Evolutionary conservation across 768 basidiomycete genomes (phyloP).

Genomic region (Mrakia hoshinonis): DNA sequence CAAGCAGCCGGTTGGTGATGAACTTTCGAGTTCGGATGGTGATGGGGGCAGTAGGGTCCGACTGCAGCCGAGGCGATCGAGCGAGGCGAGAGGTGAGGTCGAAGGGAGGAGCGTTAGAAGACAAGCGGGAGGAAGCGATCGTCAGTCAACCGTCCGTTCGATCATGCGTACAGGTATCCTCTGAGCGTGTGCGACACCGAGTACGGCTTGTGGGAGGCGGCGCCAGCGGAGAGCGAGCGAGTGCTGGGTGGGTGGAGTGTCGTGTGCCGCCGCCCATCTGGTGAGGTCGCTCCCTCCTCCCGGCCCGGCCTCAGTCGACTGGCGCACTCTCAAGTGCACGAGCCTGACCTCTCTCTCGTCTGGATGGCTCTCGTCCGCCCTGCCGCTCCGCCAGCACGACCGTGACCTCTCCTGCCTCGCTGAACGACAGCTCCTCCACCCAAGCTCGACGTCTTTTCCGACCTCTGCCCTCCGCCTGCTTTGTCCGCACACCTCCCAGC

Average conservation of each 20-base stretch:
- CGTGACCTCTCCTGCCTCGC: background rate
- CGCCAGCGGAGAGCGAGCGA: background rate
- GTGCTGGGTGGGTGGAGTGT: background rate
- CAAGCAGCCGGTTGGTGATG: constrained; percentile 94
- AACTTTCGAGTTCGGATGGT: constrained; percentile 98
- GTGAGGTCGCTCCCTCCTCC: background rate
- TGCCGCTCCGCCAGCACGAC: background rate
- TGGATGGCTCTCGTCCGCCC: background rate
- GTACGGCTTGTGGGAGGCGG: background rate
- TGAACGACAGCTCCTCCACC: constrained; percentile 4
- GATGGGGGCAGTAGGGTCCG: constrained; percentile 53
- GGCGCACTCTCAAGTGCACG: background rate
- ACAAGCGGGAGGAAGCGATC: background rate
- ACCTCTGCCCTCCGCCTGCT: background rate
- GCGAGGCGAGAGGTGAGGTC: background rate
- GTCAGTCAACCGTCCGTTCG: background rate
- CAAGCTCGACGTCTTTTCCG: background rate
- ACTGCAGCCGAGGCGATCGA: background rate
- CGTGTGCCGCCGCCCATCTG: background rate
- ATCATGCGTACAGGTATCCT: background rate
- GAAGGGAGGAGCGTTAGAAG: background rate
- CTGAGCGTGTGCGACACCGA: background rate
- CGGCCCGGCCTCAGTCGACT: background rate
- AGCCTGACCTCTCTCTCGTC: constrained; percentile 4
- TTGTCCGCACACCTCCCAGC: background rate